Percentiles rank a stretch among this genome's conserved stretches.
phyloP scores from a whole-genome alignment of 371 early-diverging fungal species.

The Phascolomyces articulosus region DNA sequence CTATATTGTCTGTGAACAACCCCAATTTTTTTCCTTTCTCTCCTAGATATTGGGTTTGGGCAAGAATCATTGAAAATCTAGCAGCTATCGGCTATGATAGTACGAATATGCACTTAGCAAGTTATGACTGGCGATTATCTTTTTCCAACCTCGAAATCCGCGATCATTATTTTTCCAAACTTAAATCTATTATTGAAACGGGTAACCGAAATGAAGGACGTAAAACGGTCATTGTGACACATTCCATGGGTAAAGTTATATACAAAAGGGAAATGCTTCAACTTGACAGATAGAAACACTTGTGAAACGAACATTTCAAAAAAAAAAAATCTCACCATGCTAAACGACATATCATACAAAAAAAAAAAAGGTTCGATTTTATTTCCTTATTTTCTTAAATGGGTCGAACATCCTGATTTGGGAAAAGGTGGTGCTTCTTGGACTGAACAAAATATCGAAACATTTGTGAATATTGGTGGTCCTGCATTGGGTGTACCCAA shows the following conservation, averaged over 20 bases:
- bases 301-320: too few species aligned
- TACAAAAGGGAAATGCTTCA: not conserved
- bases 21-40: not conserved
- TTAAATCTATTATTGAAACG: slow-evolving; percentile 80
- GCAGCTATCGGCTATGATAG: slow-evolving; percentile 90
- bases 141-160: slow-evolving; percentile 84
- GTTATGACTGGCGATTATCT: slow-evolving; percentile 94
- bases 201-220: slow-evolving; percentile 48
- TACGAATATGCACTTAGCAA: slow-evolving; percentile 85
- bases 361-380: slow-evolving; percentile 70
- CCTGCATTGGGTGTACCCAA: slow-evolving; percentile 92
- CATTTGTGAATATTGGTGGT: slow-evolving; percentile 88
- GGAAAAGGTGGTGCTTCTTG: slow-evolving; percentile 80
- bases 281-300: too few species aligned
- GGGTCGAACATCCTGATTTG: slow-evolving; percentile 81
- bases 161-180: slow-evolving; percentile 83
- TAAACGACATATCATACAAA: not conserved
- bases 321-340: too few species aligned
- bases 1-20: not conserved
- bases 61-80: slow-evolving; percentile 81
- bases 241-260: slow-evolving; percentile 58
- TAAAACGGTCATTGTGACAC: slow-evolving; percentile 71
- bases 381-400: slow-evolving; percentile 88
- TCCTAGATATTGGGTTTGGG: slow-evolving; percentile 91
- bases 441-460: slow-evolving; percentile 83